Conservation (phyloP, 805 yeast genomes). For the Saccharomycopsis fibuligera region DNA sequence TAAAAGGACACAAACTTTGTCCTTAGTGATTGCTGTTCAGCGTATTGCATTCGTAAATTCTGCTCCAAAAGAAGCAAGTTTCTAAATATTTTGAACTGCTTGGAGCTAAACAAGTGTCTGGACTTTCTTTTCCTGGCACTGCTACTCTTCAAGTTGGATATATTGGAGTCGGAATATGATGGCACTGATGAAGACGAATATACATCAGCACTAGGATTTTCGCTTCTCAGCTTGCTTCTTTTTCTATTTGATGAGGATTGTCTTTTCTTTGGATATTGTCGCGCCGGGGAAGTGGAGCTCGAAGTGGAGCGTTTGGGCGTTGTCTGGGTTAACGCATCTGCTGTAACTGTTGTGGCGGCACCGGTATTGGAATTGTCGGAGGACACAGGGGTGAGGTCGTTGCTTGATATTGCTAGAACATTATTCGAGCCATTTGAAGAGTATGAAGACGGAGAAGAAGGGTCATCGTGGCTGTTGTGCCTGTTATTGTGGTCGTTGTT, state of each 20-base stretch:
- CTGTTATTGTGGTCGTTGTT: too few species aligned
- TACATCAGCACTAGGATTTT: background rate
- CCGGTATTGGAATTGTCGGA: constrained; percentile 1
- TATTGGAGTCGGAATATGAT: background rate
- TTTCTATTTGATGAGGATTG: background rate
- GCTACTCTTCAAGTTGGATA: background rate
- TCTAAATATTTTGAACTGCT: constrained; percentile 53
- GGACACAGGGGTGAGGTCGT: constrained; percentile 12
- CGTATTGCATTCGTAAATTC: constrained; percentile 72
- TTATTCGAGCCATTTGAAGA: background rate
- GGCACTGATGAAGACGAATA: background rate
- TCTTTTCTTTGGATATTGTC: background rate
- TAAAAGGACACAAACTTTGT: constrained; percentile 36
- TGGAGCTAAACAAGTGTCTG: constrained; percentile 8
- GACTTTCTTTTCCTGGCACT: background rate
- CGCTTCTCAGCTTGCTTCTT: background rate
- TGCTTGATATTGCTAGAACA: background rate
- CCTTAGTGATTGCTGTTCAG: constrained; percentile 62
- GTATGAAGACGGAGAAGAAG: constrained; percentile 9
- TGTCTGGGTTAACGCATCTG: background rate
- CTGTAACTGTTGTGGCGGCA: background rate
- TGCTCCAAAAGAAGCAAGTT: constrained; percentile 83
- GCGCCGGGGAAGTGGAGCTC: too few species aligned
- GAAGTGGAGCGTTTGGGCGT: background rate
- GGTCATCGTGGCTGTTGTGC: background rate